phyloP scores from a whole-genome alignment of 805 yeast species.

The Saturnispora ahearnii region DNA sequence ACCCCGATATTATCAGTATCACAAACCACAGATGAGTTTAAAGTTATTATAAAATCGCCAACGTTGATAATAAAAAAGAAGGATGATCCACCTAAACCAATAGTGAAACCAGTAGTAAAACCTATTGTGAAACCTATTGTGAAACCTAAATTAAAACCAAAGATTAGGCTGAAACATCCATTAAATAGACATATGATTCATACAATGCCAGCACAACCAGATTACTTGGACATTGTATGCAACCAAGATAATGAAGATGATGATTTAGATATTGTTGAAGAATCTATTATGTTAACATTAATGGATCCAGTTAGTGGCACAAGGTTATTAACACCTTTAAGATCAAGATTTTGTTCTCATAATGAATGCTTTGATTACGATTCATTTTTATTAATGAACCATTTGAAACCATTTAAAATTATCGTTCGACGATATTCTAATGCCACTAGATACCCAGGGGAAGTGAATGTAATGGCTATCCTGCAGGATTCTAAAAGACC shows the following conservation, averaged over 20 bases:
- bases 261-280: conserved; percentile 26
- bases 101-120: background rate
- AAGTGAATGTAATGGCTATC: conserved; percentile 17
- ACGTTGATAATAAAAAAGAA: background rate
- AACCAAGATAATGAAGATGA: conserved; percentile 9
- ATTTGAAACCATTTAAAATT: conserved; percentile 22
- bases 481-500: conserved; percentile 22
- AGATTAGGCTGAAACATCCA: conserved; percentile 10
- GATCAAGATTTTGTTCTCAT: conserved; percentile 28
- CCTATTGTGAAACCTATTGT: background rate
- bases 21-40: background rate
- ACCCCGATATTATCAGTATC: background rate
- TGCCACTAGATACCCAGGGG: conserved; percentile 12
- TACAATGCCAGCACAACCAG: conserved; percentile 16
- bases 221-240: conserved; percentile 17
- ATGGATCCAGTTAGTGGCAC: conserved; percentile 28
- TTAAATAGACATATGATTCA: conserved; percentile 12
- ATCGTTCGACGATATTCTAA: conserved; percentile 15
- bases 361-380: conserved; percentile 29
- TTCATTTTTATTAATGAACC: conserved; percentile 24
- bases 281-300: conserved; percentile 23
- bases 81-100: background rate
- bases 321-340: conserved; percentile 23
- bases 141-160: background rate
- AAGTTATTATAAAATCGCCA: background rate